A percentile compares a stretch with the other conserved stretches of the same genome.
These are phyloP conservation scores for Schizochytrium sp. DNA, from an alignment of 108 stramenopile genomes.

Conservation along the genomic window DNA sequence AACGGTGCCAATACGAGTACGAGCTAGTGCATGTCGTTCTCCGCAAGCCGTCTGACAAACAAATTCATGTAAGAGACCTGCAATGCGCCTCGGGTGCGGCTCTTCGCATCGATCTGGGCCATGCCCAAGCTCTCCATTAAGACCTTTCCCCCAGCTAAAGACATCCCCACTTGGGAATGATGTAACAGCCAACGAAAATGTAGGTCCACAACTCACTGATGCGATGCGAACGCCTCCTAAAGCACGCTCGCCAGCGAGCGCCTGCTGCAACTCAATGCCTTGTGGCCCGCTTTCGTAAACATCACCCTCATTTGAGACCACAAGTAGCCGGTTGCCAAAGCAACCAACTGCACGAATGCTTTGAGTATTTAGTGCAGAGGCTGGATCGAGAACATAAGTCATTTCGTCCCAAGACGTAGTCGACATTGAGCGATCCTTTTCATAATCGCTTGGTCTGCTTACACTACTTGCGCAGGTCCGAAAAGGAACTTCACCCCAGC, in stretches of 20 bases:
- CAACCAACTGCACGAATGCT: not conserved
- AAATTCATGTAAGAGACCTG: not conserved
- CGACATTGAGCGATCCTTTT: not conserved
- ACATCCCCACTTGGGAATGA: constrained; percentile 35
- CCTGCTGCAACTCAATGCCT: constrained; percentile 33
- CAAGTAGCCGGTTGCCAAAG: not conserved
- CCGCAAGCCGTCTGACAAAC: not conserved
- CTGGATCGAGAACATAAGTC: constrained; percentile 3
- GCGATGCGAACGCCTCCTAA: not conserved
- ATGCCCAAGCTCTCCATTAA: constrained; percentile 12
- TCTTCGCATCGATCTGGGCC: constrained; percentile 4
- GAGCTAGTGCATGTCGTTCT: not conserved
- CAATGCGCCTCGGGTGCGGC: not conserved
- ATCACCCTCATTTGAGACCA: constrained; percentile 1
- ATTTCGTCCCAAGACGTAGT: not conserved
- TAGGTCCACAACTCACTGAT: not conserved
- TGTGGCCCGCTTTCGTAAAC: not conserved
- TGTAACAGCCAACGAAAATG: not conserved
- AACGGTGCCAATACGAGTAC: not conserved
- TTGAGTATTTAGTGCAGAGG: constrained; percentile 38
- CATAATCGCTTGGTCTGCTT: no score
- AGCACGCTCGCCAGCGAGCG: constrained; percentile 2
- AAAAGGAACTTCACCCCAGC: constrained; percentile 24
- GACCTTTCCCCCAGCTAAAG: constrained; percentile 16
- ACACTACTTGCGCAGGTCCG: not conserved